phyloP scores from a whole-genome alignment of 1,284 basidiomycete species.

The Austroboletus olivaceoglutinosus region DNA sequence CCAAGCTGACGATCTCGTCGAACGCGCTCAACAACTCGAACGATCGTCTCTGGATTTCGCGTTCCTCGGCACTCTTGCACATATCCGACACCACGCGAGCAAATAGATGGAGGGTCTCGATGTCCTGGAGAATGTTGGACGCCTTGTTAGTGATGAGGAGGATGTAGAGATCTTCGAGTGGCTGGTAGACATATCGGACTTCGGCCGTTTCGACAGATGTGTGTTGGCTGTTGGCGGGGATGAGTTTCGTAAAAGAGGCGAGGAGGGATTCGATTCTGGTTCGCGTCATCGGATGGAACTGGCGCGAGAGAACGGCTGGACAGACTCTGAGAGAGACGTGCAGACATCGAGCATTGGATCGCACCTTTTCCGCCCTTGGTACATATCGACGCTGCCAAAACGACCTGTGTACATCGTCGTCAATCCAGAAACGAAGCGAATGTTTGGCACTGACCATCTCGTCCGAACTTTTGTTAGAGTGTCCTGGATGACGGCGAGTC shows the following conservation, averaged over 20 bases:
- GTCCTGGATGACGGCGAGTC: not conserved
- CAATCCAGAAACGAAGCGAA: not conserved
- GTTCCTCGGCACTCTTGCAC: slow-evolving; percentile 84
- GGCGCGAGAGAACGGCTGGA: slow-evolving; percentile 91
- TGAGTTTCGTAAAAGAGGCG: slow-evolving; percentile 96
- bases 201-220: slow-evolving; percentile 92
- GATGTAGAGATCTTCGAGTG: slow-evolving; percentile 97
- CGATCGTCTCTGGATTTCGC: slow-evolving; percentile 88
- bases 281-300: slow-evolving; percentile 92
- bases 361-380: slow-evolving; percentile 90
- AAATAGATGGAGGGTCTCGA: slow-evolving; percentile 93
- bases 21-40: slow-evolving; percentile 96
- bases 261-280: slow-evolving; percentile 94
- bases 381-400: slow-evolving; percentile 91
- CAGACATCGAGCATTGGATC: slow-evolving; percentile 19
- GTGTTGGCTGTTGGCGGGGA: slow-evolving; percentile 96
- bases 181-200: slow-evolving; percentile 98
- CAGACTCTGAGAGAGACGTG: not conserved
- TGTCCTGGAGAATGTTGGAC: slow-evolving; percentile 98
- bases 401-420: slow-evolving; percentile 55
- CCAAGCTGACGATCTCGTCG: slow-evolving; percentile 94
- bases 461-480: not conserved
- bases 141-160: slow-evolving; percentile 98
- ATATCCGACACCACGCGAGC: slow-evolving; percentile 93
- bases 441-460: slow-evolving; percentile 19